Conservation (phyloP, 306 rosid species). For the Heteromeles arbutifolia region DNA sequence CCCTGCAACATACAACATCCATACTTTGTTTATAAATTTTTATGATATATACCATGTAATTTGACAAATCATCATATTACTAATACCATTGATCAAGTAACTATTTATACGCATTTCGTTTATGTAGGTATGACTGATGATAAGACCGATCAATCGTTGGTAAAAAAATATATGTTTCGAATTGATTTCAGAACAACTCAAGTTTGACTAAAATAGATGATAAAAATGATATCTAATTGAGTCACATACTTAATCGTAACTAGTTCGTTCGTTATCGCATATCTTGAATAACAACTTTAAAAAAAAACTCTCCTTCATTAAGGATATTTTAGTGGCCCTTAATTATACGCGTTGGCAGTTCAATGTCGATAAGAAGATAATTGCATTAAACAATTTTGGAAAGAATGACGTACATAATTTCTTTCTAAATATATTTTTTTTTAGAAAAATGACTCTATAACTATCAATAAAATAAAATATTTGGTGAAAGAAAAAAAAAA, state of each 20-base stretch:
- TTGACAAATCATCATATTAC: background rate
- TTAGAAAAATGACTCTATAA: background rate
- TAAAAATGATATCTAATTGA: accelerated
- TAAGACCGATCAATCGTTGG: background rate
- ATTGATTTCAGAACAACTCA: background rate
- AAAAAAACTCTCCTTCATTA: background rate
- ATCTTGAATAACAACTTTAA: background rate
- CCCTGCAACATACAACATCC: background rate
- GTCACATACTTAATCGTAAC: background rate
- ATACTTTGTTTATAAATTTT: no score
- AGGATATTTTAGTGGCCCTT: background rate
- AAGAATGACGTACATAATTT: no score
- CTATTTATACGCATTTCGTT: background rate
- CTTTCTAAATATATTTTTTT: background rate
- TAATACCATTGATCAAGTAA: background rate
- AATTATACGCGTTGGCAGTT: no score
- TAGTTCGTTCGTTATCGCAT: no score
- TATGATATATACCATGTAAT: background rate
- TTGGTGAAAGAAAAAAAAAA: background rate
- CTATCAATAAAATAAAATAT: background rate
- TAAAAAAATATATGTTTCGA: no score
- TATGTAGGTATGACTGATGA: no score
- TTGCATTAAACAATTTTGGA: no score
- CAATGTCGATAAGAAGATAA: no score
- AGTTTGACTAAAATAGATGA: no score